Evolutionary conservation across 164 flowering plant species (phyloP), one percentile per base, ranked within the genome.

Genomic region (Dillenia suffruticosa): DNA sequence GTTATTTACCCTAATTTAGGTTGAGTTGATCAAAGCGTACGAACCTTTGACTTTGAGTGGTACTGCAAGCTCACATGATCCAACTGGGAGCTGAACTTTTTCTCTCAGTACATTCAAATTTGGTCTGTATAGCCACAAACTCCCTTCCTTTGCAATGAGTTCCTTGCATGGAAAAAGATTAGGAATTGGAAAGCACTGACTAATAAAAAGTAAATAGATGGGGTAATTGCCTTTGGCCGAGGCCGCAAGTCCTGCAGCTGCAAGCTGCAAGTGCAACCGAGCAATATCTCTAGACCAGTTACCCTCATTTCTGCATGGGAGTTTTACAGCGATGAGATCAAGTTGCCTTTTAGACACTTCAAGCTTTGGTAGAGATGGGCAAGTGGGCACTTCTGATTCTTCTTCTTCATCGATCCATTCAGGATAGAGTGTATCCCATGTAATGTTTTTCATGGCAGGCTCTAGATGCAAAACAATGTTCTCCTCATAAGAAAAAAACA

Each of bases 351-450:
- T 40, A 0, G 84, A 82, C n/a, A 55, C 51, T 51, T 73, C 61
- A 10, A 78, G 64, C 66, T 68, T 73, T 12, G 89, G 89, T 0
- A 84, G 61, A 46, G 59, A 54, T 0, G 89, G 84, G 61, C 89
- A 84, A 46, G 61, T 52, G 13, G 89, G 92, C 86, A 1, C 57
- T 55, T 40, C 81, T 88, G 12, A n/a, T 58, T 84, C 86, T 66
- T 84, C 78, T 57, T 84, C 88, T 74, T 87, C 90, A 26, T 87
- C 89, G 5, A 87, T 82, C 92, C 92, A 87, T 65, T 84, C 92
- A 0, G 89, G 92, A 56, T 63, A 84, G 9, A 84, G 62, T 15
- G 73, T 54, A 46, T 81, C 86, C 89, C 89, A 84, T 11, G 86
- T 80, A 12, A 84, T 44, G 61, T 69, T 69, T 9, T 61, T 54